Conservation (phyloP, 2,329 filamentous ascomycete species). For the Cladophialophora psammophila region DNA sequence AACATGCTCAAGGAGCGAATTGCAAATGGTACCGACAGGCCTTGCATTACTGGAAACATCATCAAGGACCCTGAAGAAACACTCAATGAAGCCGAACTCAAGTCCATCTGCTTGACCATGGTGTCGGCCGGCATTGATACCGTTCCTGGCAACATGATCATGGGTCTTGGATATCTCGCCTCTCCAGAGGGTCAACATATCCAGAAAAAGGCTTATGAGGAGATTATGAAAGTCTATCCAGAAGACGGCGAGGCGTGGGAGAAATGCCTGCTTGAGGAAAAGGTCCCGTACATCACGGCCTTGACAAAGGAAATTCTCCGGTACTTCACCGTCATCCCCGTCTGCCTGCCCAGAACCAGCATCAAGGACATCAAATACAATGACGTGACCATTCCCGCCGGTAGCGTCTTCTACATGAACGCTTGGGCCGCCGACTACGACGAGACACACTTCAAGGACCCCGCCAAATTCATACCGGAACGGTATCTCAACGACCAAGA, state of each 20-base stretch:
- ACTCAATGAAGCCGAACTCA: conserved; percentile 75
- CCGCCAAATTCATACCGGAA: conserved; percentile 71
- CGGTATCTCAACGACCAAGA: conserved; percentile 67
- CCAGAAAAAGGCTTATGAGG: conserved; percentile 72
- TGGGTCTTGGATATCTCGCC: conserved; percentile 79
- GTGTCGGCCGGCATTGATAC: conserved; percentile 83
- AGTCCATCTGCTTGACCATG: conserved; percentile 82
- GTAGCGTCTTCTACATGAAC: conserved; percentile 84
- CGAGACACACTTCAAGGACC: conserved; percentile 69
- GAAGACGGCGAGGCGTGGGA: conserved; percentile 75
- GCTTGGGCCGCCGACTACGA: conserved; percentile 80
- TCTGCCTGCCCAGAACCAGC: conserved; percentile 75
- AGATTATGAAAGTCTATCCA: conserved; percentile 75
- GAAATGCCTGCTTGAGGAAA: conserved; percentile 74
- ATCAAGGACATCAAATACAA: conserved; percentile 77
- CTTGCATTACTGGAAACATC: conserved; percentile 74
- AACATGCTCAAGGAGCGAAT: conserved; percentile 68
- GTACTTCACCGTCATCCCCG: conserved; percentile 80
- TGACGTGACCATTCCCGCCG: conserved; percentile 71
- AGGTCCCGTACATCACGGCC: conserved; percentile 77
- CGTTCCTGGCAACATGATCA: conserved; percentile 78
- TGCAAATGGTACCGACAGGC: conserved; percentile 68
- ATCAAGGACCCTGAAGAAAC: conserved; percentile 74
- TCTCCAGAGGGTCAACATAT: conserved; percentile 71
- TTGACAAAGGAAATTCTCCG: conserved; percentile 80